Percentiles rank a stretch among this genome's conserved stretches.
Evolutionary conservation across 2,329 filamentous ascomycete species (phyloP).

Genomic region (Penicillium glabrum): DNA sequence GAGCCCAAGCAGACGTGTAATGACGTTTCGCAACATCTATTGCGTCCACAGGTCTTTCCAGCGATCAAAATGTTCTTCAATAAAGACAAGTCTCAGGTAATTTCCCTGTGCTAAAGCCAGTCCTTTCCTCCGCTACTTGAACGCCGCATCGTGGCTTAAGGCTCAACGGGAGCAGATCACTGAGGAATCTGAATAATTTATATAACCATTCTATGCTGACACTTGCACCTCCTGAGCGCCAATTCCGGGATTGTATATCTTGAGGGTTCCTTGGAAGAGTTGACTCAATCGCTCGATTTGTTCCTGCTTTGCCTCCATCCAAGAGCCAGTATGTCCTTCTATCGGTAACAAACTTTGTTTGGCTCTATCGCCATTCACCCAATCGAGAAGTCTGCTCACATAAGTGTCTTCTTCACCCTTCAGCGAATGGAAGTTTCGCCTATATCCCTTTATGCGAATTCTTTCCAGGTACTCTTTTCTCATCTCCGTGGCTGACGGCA

Average conservation of each 20-base stretch:
- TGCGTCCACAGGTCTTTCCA: too few relatives aligned
- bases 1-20: too few relatives aligned
- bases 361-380: slow-evolving; percentile 33
- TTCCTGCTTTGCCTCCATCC: slow-evolving; percentile 28
- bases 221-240: background rate
- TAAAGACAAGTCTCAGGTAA: too few relatives aligned
- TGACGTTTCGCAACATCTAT: too few relatives aligned
- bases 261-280: background rate
- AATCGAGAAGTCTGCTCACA: slow-evolving; percentile 33
- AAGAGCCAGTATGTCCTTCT: slow-evolving; percentile 32
- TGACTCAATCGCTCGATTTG: slow-evolving; percentile 22
- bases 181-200: background rate
- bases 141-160: too few relatives aligned
- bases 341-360: slow-evolving; percentile 20
- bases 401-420: slow-evolving; percentile 36
- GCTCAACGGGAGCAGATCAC: too few relatives aligned
- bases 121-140: too few relatives aligned
- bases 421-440: slow-evolving; percentile 40
- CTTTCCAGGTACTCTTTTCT: slow-evolving; percentile 30
- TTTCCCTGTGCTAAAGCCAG: too few relatives aligned
- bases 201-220: background rate
- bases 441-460: slow-evolving; percentile 27
- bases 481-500: slow-evolving; percentile 49
- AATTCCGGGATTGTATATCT: background rate
- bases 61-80: too few relatives aligned